Evolutionary conservation across 352 stramenopile species (phyloP), one percentile per base, ranked within the genome.

Genomic region (Aphanomyces cochlioides): DNA sequence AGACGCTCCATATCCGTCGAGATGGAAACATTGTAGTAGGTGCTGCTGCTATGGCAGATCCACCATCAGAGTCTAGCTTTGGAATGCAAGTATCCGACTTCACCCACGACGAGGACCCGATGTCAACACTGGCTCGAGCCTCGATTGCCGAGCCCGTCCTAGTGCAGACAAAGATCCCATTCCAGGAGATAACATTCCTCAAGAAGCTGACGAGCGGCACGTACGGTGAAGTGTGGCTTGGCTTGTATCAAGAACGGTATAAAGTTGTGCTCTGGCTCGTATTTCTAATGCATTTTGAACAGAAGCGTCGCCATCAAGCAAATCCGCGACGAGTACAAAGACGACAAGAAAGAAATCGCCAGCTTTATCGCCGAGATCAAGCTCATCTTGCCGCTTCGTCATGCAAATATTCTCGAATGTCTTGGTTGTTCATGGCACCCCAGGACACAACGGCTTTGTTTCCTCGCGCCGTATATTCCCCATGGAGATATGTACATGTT

Each of bases 391-490:
- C 43, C 43, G 43, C 10, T 50, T 12, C 43, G 43, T 12, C 43
- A 50, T n/a, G 10, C 43, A 12, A 50, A 50, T 50, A n/a, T 50
- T n/a, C 43, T 50, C 17, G 10, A 12, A n/a, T 50, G 43, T n/a
- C 43, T 50, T 50, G 43, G 43, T 12, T 50, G 43, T n/a, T 50
- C 43, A n/a, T 50, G 43, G 43, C 43, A 50, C 17, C 43, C 43
- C 0, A 12, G 17, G 43, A 50, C 43, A 12, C 17, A n/a, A n/a
- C 43, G 43, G 43, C 43, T 50, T 12, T 50, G 43, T n/a, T n/a
- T 84, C 38, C 73, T 91, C 13, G 81, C 78, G 3, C 81, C 89
- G 72, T 89, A 86, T 60, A 80, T 91, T 72, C 61, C 75, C 13
- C 72, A 77, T 63, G 83, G 83, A n/a, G 83, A 91, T 69, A 45